These are phyloP conservation scores for Fusarium poae DNA, from an alignment of 2,329 filamentous ascomycete species.

Conservation along the genomic window DNA sequence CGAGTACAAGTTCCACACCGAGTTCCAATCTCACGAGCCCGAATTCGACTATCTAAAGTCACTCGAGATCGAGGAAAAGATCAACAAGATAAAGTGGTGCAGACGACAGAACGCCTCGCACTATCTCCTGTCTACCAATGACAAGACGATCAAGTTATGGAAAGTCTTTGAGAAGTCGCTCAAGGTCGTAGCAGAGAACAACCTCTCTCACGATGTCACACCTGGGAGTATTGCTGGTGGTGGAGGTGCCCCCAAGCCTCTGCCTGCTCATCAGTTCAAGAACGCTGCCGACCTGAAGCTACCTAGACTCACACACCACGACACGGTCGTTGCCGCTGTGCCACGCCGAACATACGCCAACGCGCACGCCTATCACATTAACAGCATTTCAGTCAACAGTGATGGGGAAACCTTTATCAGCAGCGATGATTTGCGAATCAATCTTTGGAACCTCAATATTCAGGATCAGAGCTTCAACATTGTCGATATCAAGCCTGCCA, in stretches of 20 bases:
- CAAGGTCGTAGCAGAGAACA: slow-evolving; percentile 99
- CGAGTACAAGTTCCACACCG: slow-evolving; percentile 99
- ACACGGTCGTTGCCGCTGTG: slow-evolving; percentile 96
- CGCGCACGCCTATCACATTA: slow-evolving; percentile 99
- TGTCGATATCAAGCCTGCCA: slow-evolving; percentile 98
- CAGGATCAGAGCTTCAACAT: slow-evolving; percentile 99
- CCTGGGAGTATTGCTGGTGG: slow-evolving; percentile 79
- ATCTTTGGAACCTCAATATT: slow-evolving; percentile 99
- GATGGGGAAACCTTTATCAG: slow-evolving; percentile 99
- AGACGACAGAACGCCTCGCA: slow-evolving; percentile 97
- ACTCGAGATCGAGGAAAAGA: slow-evolving; percentile 99
- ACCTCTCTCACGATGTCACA: slow-evolving; percentile 93
- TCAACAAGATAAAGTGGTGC: slow-evolving; percentile 99
- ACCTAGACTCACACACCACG: slow-evolving; percentile 95
- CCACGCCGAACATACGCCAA: slow-evolving; percentile 97
- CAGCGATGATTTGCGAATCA: slow-evolving; percentile 97
- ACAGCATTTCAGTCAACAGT: slow-evolving; percentile 99
- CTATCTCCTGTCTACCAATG: slow-evolving; percentile 97
- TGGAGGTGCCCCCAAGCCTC: slow-evolving; percentile 80
- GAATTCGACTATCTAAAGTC: slow-evolving; percentile 99
- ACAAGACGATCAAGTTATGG: slow-evolving; percentile 99
- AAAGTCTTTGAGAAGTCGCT: slow-evolving; percentile 99
- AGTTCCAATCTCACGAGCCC: slow-evolving; percentile 99
- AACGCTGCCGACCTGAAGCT: slow-evolving; percentile 88
- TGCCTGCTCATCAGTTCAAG: slow-evolving; percentile 79